phyloP scores from a whole-genome alignment of 306 rosid species.

The Oxytropis ochrocephala region DNA sequence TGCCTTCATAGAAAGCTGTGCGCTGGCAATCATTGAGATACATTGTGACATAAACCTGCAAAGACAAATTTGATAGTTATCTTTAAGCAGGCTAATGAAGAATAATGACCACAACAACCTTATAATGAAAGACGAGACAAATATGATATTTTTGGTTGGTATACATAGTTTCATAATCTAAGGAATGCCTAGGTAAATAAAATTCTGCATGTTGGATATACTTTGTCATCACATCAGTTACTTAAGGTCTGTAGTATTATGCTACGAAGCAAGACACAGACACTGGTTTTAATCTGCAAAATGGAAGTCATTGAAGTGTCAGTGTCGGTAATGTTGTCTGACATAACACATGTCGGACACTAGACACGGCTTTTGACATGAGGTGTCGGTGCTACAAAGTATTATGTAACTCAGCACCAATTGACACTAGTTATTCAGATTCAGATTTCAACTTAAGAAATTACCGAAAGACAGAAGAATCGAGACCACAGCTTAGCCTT shows the following conservation, averaged over 20 bases:
- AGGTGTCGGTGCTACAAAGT: too few relatives aligned
- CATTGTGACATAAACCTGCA: conserved; percentile 96
- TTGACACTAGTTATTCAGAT: not conserved
- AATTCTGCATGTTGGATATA: not conserved
- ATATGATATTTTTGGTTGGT: not conserved
- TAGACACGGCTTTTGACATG: too few relatives aligned
- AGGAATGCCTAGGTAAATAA: not conserved
- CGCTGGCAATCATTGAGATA: conserved; percentile 97
- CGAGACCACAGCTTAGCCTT: conserved; percentile 97
- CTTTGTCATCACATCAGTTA: not conserved
- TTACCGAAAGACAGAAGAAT: conserved; percentile 94
- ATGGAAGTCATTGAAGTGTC: too few relatives aligned
- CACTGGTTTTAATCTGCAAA: not conserved
- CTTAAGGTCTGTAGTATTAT: not conserved
- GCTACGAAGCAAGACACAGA: not conserved
- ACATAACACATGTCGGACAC: too few relatives aligned
- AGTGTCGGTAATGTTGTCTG: too few relatives aligned
- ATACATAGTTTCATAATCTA: not conserved
- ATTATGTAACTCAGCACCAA: not conserved
- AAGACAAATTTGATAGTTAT: conserved; percentile 10
- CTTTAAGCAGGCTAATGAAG: not conserved
- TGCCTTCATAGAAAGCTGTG: conserved; percentile 93
- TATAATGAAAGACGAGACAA: not conserved
- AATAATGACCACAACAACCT: not conserved
- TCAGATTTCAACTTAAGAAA: not conserved